Conservation (phyloP, 805 yeast genomes). For the Suhomyces faveliae region DNA sequence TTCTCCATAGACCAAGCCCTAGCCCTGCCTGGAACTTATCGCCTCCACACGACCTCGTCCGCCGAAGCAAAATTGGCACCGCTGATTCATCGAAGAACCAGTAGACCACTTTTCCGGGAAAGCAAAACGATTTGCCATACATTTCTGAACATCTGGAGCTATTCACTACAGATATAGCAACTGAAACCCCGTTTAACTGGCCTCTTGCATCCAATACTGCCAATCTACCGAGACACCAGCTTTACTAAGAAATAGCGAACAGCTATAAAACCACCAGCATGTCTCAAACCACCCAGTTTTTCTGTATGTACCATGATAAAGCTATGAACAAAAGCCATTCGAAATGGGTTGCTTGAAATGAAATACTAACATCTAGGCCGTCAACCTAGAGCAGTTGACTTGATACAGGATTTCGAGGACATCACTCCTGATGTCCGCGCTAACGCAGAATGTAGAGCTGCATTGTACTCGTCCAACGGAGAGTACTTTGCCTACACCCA, state of each 20-base stretch:
- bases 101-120: neutral
- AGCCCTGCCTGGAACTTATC: neutral
- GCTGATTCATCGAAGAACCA: neutral
- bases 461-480: slow-evolving; percentile 70
- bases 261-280: slow-evolving; percentile 15
- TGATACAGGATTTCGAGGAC: slow-evolving; percentile 33
- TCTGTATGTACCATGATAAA: slow-evolving; percentile 40
- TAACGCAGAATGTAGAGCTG: slow-evolving; percentile 54
- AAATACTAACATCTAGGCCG: slow-evolving; percentile 29
- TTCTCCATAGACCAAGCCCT: neutral
- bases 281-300: slow-evolving; percentile 39
- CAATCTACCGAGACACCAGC: slow-evolving; percentile 2
- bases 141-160: neutral
- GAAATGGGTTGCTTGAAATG: neutral
- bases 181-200: neutral
- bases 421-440: slow-evolving; percentile 37
- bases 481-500: slow-evolving; percentile 69
- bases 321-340: neutral
- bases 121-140: neutral
- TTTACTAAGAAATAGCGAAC: neutral
- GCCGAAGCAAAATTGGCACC: neutral
- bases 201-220: neutral
- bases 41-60: neutral
- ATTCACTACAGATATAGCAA: neutral
- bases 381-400: slow-evolving; percentile 26